A percentile compares a stretch with the other conserved stretches of the same genome.
Evolutionary conservation across 2,329 filamentous ascomycete genomes (phyloP).

Genomic region (Botrytis pseudocinerea): DNA sequence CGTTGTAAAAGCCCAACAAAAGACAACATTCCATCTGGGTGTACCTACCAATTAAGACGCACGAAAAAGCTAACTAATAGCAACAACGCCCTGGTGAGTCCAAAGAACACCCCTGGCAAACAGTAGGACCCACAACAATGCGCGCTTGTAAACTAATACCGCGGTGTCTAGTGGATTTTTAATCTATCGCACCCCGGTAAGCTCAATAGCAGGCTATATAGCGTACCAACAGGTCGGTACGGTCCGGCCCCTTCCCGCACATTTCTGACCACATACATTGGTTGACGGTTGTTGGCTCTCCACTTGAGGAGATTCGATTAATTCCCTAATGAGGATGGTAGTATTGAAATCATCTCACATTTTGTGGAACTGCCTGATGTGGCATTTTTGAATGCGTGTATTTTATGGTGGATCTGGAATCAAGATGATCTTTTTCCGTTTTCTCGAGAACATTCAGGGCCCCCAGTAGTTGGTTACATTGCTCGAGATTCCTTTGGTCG

Average conservation of each 20-base stretch:
- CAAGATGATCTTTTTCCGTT: background rate
- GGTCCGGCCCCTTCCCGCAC: background rate
- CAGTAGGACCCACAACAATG: background rate
- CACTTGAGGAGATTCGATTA: background rate
- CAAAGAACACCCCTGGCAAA: background rate
- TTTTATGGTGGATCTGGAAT: background rate
- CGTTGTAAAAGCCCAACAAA: background rate
- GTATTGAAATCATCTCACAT: background rate
- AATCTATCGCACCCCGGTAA: background rate
- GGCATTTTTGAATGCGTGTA: background rate
- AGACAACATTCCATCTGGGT: background rate
- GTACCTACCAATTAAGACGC: background rate
- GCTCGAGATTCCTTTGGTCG: background rate
- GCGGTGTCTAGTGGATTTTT: background rate
- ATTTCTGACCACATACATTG: background rate
- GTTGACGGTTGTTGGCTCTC: background rate
- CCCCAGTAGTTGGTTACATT: background rate
- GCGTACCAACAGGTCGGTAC: background rate
- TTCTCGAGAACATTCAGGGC: background rate
- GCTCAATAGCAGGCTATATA: background rate
- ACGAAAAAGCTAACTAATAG: background rate
- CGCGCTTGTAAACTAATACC: background rate
- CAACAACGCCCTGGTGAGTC: background rate
- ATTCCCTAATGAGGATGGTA: conserved; percentile 1
- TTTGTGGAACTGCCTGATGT: background rate